phyloP scores from a whole-genome alignment of 345 rosid genomes.

The Citrus medica region DNA sequence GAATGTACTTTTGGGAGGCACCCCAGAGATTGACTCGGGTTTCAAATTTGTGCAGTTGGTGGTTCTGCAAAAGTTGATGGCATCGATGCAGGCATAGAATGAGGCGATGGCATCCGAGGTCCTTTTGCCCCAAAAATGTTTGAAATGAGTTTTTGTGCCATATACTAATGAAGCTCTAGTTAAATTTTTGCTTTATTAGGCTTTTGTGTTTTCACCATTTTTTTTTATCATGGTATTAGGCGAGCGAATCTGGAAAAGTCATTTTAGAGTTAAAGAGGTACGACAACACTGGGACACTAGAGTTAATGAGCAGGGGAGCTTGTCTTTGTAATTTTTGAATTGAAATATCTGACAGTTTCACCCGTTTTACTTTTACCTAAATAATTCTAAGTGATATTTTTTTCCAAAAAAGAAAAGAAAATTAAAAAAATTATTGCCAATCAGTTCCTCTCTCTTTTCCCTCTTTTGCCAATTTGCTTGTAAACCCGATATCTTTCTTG shows the following conservation, averaged over 20 bases:
- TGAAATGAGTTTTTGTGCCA: background rate
- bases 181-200: background rate
- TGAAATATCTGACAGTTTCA: background rate
- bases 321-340: background rate
- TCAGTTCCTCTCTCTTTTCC: background rate
- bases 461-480: background rate
- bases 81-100: background rate
- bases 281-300: background rate
- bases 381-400: background rate
- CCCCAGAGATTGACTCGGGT: background rate
- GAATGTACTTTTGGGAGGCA: background rate
- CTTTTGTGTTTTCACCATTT: constrained; percentile 11
- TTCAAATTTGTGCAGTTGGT: background rate
- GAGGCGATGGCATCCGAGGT: background rate
- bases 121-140: background rate
- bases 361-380: background rate
- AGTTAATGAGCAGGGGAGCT: background rate
- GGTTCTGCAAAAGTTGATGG: background rate
- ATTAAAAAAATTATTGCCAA: too few species aligned
- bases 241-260: constrained; percentile 1
- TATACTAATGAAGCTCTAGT: background rate
- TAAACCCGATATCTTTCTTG: background rate
- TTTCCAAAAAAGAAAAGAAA: too few species aligned
- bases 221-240: constrained; percentile 17
- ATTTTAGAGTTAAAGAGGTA: background rate